These are phyloP conservation scores for Moesziomyces antarcticus DNA, from an alignment of 1,284 basidiomycete species.

Conservation along the genomic window DNA sequence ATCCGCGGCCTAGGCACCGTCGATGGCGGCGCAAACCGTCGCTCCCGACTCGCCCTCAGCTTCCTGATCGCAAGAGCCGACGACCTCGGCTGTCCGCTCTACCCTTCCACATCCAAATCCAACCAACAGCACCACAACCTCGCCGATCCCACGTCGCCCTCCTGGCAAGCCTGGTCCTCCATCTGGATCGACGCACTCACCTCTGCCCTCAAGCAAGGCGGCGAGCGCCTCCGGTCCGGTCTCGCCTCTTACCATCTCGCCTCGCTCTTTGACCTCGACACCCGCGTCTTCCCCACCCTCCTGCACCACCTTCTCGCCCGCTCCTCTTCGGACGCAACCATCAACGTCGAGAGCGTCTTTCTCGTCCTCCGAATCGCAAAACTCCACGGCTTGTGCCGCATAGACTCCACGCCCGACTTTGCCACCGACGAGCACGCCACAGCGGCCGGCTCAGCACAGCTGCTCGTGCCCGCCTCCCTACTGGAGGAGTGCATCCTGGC, in stretches of 20 bases:
- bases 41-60: conserved; percentile 31
- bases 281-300: conserved; percentile 31
- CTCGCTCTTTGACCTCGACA: conserved; percentile 40
- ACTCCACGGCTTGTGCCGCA: conserved; percentile 35
- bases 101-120: not conserved
- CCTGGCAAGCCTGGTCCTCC: conserved; percentile 26
- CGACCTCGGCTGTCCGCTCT: conserved; percentile 22
- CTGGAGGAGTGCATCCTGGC: conserved; percentile 50
- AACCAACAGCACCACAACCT: not conserved
- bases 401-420: conserved; percentile 31
- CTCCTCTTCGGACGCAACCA: conserved; percentile 1
- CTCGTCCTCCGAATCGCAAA: conserved; percentile 38
- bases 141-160: not conserved
- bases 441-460: conserved; percentile 15
- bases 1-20: conserved; percentile 41
- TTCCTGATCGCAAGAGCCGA: conserved; percentile 31
- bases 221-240: conserved; percentile 39
- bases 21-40: conserved; percentile 42
- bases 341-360: conserved; percentile 46
- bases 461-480: conserved; percentile 37
- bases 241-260: conserved; percentile 47
- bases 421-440: conserved; percentile 10
- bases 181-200: conserved; percentile 29
- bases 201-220: conserved; percentile 27
- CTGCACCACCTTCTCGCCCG: conserved; percentile 26